Evolutionary conservation across 176 grass and related monocot genomes (phyloP).

Genomic region (Ananas comosus): DNA sequence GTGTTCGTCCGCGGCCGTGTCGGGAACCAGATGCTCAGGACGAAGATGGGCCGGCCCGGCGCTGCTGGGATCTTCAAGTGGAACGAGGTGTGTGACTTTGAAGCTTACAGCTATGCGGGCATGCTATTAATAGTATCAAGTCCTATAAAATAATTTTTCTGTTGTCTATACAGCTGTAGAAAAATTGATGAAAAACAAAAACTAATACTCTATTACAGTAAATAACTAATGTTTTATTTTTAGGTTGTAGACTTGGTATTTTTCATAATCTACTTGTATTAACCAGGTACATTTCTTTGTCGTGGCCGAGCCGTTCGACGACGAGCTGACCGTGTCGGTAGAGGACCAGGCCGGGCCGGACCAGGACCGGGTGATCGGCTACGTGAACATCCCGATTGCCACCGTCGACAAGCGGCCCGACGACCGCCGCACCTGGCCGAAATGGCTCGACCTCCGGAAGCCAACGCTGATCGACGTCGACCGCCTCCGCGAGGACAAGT

Average conservation of each 20-base stretch:
- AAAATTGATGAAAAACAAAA: too few species aligned
- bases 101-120: too few species aligned
- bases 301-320: slow-evolving; percentile 84
- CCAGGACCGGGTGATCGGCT: slow-evolving; percentile 69
- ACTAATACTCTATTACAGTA: too few species aligned
- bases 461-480: slow-evolving; percentile 45
- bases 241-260: too few species aligned
- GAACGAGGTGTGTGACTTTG: too few species aligned
- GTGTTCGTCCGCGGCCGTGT: slow-evolving; percentile 48
- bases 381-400: slow-evolving; percentile 25
- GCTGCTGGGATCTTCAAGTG: slow-evolving; percentile 24
- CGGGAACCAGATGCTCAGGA: slow-evolving; percentile 47
- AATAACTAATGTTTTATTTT: too few species aligned
- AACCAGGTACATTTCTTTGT: slow-evolving; percentile 85
- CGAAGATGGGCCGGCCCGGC: slow-evolving; percentile 51
- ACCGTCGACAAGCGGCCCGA: slow-evolving; percentile 44
- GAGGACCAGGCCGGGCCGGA: slow-evolving; percentile 53
- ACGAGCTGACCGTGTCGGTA: slow-evolving; percentile 49
- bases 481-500: slow-evolving; percentile 72
- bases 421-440: slow-evolving; percentile 34
- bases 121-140: too few species aligned
- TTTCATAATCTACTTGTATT: neutral
- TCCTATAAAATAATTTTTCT: too few species aligned
- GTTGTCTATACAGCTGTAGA: too few species aligned
- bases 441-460: slow-evolving; percentile 58